Evolutionary conservation across 805 yeast species (phyloP).

Genomic region (Diddensiella caesifluorescens): DNA sequence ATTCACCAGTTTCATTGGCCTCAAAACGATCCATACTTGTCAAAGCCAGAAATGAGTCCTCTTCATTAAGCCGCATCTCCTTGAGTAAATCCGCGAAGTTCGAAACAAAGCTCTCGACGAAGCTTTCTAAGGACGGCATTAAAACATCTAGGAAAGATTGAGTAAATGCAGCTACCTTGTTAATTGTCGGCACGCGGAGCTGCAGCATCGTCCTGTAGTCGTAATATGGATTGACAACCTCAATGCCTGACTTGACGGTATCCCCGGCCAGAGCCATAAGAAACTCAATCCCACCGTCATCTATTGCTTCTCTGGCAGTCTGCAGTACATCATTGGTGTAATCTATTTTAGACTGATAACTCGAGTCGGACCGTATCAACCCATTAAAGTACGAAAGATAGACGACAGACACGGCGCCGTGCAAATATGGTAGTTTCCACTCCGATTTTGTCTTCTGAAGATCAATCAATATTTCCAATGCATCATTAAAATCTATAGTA

Average conservation of each 20-base stretch:
- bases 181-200: conserved; percentile 26
- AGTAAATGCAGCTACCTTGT: not conserved
- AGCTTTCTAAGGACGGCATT: conserved; percentile 20
- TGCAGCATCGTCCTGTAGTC: conserved; percentile 26
- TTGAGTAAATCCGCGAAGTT: conserved; percentile 36
- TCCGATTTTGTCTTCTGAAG: conserved; percentile 2
- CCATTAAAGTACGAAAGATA: conserved; percentile 20
- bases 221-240: conserved; percentile 17
- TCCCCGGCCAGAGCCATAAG: conserved; percentile 35
- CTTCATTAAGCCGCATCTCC: conserved; percentile 37
- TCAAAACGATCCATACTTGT: conserved; percentile 1
- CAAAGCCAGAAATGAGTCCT: conserved; percentile 32
- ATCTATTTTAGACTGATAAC: not conserved
- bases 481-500: conserved; percentile 13
- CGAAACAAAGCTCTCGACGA: conserved; percentile 29
- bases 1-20: conserved; percentile 22
- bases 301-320: conserved; percentile 28
- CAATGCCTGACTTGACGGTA: conserved; percentile 14
- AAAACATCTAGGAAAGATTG: conserved; percentile 14
- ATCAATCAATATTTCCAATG: conserved; percentile 9
- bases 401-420: conserved; percentile 25
- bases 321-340: conserved; percentile 21
- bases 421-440: conserved; percentile 28
- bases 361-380: conserved; percentile 15
- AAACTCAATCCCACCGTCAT: conserved; percentile 36